A percentile compares a stretch with the other conserved stretches of the same genome.
These are phyloP conservation scores for Gastrodia elata DNA, from an alignment of 106 monocot genomes.

Conservation along the genomic window DNA sequence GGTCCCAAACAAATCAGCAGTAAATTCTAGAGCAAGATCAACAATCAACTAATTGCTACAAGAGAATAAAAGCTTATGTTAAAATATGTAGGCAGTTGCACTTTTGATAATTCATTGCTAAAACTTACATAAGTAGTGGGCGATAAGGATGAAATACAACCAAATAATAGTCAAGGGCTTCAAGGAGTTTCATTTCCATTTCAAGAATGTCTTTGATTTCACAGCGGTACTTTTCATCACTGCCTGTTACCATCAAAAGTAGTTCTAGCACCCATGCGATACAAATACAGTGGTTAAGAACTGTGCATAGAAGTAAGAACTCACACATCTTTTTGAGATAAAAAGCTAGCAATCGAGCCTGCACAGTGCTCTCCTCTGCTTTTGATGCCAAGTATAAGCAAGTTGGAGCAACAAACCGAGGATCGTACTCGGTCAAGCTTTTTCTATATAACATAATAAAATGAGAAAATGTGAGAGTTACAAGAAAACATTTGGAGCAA, in stretches of 20 bases:
- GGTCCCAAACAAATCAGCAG: background rate
- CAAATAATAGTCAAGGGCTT: constrained; percentile 98
- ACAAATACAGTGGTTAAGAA: background rate
- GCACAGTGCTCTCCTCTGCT: constrained; percentile 98
- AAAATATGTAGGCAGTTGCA: background rate
- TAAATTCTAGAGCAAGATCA: background rate
- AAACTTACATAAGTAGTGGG: constrained; percentile 75
- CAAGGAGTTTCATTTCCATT: constrained; percentile 99
- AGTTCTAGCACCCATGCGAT: background rate
- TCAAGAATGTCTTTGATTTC: constrained; percentile 99
- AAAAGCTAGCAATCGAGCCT: constrained; percentile 91
- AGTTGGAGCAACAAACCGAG: constrained; percentile 86
- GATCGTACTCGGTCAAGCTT: constrained; percentile 97
- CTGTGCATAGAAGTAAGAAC: background rate
- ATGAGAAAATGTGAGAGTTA: background rate
- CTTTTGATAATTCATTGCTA: background rate
- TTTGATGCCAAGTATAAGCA: constrained; percentile 98
- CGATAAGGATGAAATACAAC: constrained; percentile 98
- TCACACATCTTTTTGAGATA: constrained; percentile 90
- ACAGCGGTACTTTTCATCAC: constrained; percentile 77
- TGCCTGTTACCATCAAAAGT: constrained; percentile 27
- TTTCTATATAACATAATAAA: constrained; percentile 43
- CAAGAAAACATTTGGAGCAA: background rate
- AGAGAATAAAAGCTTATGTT: background rate
- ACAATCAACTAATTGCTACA: background rate